These are phyloP conservation scores for Herpotrichia juniperi DNA, from an alignment of 2,329 filamentous ascomycete genomes.

Conservation along the genomic window DNA sequence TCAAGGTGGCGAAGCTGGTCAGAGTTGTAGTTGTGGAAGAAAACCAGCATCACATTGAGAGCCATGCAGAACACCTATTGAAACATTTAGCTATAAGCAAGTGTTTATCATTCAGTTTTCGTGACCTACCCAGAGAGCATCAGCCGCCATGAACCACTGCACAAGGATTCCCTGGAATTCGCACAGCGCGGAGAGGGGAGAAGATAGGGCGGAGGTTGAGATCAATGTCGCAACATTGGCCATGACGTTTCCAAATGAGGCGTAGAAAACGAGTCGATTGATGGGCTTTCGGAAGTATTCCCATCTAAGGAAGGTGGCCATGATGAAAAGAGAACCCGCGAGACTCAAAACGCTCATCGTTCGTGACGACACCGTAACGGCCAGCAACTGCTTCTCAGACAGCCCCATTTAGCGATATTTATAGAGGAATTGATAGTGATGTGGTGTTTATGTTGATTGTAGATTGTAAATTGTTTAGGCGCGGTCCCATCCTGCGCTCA, in stretches of 20 bases:
- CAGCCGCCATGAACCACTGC: conserved; percentile 83
- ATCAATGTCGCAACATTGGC: conserved; percentile 79
- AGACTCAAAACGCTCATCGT: conserved; percentile 74
- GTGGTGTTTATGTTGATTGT: conserved; percentile 1
- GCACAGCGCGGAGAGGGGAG: conserved; percentile 62
- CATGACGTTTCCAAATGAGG: conserved; percentile 80
- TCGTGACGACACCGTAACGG: conserved; percentile 69
- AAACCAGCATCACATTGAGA: conserved; percentile 81
- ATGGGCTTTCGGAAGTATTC: conserved; percentile 82
- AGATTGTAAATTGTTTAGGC: not conserved
- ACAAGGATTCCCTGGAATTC: conserved; percentile 80
- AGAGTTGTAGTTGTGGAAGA: conserved; percentile 75
- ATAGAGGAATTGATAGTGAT: not conserved
- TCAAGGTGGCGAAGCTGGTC: conserved; percentile 70
- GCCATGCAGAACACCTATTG: conserved; percentile 75
- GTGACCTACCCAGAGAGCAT: conserved; percentile 69
- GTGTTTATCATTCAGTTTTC: not conserved
- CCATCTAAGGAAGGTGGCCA: conserved; percentile 72
- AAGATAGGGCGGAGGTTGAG: conserved; percentile 63
- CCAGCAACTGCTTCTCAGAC: conserved; percentile 26
- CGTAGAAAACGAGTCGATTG: conserved; percentile 83
- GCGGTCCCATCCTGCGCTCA: not conserved
- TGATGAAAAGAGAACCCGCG: conserved; percentile 72
- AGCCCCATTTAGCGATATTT: conserved; percentile 19
- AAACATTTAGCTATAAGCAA: not conserved